Percentiles rank a stretch among this genome's conserved stretches.
Evolutionary conservation across 2,329 filamentous ascomycete genomes (phyloP).

Genomic region (Hymenoscyphus linearis): DNA sequence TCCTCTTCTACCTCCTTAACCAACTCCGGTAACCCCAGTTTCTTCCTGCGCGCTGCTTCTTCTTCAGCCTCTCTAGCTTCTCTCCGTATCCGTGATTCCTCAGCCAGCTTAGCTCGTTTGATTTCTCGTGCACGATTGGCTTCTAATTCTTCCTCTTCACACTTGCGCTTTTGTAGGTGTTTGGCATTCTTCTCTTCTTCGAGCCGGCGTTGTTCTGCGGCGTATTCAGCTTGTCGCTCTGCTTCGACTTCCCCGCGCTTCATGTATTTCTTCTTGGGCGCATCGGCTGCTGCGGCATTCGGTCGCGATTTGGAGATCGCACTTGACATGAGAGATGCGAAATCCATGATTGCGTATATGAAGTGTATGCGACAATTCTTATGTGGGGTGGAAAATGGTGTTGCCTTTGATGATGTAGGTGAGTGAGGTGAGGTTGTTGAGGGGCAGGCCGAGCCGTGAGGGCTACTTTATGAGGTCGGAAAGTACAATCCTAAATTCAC

Average conservation of each 20-base stretch:
- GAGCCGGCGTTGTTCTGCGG: constrained; percentile 70
- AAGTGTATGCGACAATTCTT: background rate
- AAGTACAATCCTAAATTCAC: background rate
- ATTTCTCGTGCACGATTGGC: constrained; percentile 68
- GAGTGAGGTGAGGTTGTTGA: background rate
- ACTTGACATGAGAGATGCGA: constrained; percentile 86
- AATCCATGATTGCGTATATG: constrained; percentile 68
- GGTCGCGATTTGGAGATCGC: constrained; percentile 81
- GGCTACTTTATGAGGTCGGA: background rate
- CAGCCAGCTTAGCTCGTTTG: constrained; percentile 74
- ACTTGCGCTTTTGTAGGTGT: constrained; percentile 74
- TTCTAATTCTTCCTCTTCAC: constrained; percentile 76
- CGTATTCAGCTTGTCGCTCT: constrained; percentile 72
- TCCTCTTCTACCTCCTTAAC: constrained; percentile 46
- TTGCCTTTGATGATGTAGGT: background rate
- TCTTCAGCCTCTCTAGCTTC: constrained; percentile 70
- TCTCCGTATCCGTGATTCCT: constrained; percentile 65
- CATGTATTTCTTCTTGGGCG: constrained; percentile 65
- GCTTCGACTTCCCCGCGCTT: constrained; percentile 84
- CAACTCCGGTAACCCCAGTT: constrained; percentile 75
- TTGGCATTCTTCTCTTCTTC: constrained; percentile 67
- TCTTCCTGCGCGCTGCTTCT: constrained; percentile 66
- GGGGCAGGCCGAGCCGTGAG: background rate
- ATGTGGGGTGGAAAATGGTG: background rate
- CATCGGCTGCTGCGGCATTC: constrained; percentile 22